Conservation (phyloP, 2,329 filamentous ascomycete species). For the Huntiella bhutanensis region DNA sequence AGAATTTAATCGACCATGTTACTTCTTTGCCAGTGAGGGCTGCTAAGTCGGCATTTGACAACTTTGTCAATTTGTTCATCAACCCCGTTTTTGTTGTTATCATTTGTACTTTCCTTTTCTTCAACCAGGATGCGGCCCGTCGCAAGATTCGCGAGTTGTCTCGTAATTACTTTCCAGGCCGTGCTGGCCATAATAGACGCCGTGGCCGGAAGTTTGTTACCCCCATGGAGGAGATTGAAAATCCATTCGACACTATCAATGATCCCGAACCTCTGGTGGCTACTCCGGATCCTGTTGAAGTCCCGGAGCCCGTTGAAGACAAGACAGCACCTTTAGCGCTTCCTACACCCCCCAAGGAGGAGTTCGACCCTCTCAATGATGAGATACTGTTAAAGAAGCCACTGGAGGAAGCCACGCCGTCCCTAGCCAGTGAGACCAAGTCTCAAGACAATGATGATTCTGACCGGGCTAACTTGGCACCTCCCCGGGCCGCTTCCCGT, state of each 20-base stretch:
- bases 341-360: too few relatives aligned
- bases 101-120: constrained; percentile 23
- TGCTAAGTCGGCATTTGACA: constrained; percentile 18
- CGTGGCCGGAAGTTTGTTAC: constrained; percentile 8
- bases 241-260: constrained; percentile 4
- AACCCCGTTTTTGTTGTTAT: constrained; percentile 34
- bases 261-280: background rate
- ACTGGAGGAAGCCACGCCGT: background rate
- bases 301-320: background rate
- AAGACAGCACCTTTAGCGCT: too few relatives aligned
- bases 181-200: constrained; percentile 6
- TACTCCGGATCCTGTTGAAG: background rate
- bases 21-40: constrained; percentile 24
- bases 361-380: background rate
- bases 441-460: background rate
- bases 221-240: constrained; percentile 9
- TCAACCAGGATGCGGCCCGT: constrained; percentile 27
- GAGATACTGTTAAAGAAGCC: background rate
- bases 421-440: background rate
- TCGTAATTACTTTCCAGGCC: constrained; percentile 6
- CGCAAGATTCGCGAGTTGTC: constrained; percentile 14
- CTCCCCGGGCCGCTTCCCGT: background rate
- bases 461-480: background rate
- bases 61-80: constrained; percentile 32
- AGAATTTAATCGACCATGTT: constrained; percentile 30